Conservation (phyloP, 768 basidiomycete genomes). For the Agrocybe praecox region DNA sequence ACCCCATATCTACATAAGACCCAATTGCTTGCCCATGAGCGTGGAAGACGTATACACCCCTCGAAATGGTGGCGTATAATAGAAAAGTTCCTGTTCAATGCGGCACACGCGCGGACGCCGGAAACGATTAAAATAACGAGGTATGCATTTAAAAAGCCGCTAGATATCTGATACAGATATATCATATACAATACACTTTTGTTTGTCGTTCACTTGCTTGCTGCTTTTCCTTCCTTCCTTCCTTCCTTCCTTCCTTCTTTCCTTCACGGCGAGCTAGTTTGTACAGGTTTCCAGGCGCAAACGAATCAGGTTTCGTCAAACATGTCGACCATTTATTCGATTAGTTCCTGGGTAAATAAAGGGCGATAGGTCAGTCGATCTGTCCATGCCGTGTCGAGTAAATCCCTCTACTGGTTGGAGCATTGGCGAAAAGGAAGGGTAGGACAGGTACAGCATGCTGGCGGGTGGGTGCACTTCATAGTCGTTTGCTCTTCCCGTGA, state of each 20-base stretch:
- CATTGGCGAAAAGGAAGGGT: not conserved
- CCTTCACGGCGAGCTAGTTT: not conserved
- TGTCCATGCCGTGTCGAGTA: not conserved
- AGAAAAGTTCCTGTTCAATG: too few species aligned
- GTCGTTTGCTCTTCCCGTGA: constrained; percentile 22
- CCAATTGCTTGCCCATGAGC: not conserved
- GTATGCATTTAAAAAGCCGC: not conserved
- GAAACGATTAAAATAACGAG: not conserved
- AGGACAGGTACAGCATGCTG: constrained; percentile 33
- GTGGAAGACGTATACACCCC: too few species aligned
- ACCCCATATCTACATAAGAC: not conserved
- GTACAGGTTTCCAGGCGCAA: too few species aligned
- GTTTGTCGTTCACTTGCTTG: not conserved
- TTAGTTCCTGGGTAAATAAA: not conserved
- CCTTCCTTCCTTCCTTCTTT: too few species aligned
- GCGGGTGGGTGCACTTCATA: constrained; percentile 26
- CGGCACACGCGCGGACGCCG: too few species aligned
- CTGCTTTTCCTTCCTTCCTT: too few species aligned
- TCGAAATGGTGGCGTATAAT: too few species aligned
- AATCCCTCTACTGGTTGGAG: not conserved
- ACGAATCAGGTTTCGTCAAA: not conserved
- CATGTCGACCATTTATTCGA: too few species aligned
- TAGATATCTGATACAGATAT: not conserved
- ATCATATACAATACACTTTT: not conserved
- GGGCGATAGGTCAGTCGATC: not conserved